Percentiles rank a stretch among this genome's conserved stretches.
phyloP scores from a whole-genome alignment of 2,329 filamentous ascomycete species.

The Ophiostoma tasmaniense region DNA sequence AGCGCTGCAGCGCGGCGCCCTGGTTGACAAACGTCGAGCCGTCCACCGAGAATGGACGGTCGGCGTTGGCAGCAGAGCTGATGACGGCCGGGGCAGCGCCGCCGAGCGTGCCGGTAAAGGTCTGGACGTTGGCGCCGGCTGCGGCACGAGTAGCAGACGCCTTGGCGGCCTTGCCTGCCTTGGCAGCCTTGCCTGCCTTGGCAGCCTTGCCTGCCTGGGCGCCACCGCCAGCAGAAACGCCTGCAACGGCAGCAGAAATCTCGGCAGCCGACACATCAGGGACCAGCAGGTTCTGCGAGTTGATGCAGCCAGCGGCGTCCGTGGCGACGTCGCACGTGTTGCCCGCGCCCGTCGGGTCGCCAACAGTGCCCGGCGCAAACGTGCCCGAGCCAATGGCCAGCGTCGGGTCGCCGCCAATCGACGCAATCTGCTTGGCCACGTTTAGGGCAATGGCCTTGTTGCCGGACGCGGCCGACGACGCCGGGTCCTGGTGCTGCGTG shows the following conservation, averaged over 20 bases:
- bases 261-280: conserved; percentile 45
- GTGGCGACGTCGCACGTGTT: conserved; percentile 45
- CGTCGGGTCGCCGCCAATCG: conserved; percentile 54
- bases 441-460: conserved; percentile 55
- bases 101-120: conserved; percentile 37
- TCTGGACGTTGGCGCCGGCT: conserved; percentile 32
- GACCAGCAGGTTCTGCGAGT: conserved; percentile 45
- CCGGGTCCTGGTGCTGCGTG: conserved; percentile 59
- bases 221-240: conserved; percentile 12
- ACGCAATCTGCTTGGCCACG: conserved; percentile 50
- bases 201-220: background rate
- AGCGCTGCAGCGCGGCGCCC: conserved; percentile 38
- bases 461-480: conserved; percentile 45
- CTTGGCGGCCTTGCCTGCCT: background rate
- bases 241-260: conserved; percentile 42
- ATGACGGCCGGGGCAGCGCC: conserved; percentile 36
- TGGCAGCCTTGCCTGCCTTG: background rate
- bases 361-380: conserved; percentile 47
- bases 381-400: conserved; percentile 53
- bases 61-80: conserved; percentile 27
- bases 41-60: conserved; percentile 44
- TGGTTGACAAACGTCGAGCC: conserved; percentile 44
- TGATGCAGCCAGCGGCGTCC: conserved; percentile 48
- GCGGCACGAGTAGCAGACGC: background rate
- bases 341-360: conserved; percentile 36